Conservation (phyloP, 2,329 filamentous ascomycete species). For the Monilinia fructigena region DNA sequence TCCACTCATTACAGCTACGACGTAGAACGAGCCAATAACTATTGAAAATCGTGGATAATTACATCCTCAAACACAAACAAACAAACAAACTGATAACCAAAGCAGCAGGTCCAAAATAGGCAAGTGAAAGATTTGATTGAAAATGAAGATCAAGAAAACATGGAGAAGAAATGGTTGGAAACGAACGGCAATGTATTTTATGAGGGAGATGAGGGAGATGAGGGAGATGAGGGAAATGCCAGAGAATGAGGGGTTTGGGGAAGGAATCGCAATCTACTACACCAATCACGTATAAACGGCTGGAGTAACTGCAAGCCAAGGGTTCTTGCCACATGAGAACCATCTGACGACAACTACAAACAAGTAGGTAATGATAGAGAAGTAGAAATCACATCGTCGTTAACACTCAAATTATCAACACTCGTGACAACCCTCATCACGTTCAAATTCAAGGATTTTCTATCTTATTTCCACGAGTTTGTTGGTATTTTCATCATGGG, state of each 20-base stretch:
- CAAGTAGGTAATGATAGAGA: not conserved
- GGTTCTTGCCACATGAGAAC: constrained; percentile 6
- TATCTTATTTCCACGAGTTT: not conserved
- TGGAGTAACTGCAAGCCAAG: not conserved
- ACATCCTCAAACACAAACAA: not conserved
- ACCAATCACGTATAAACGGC: constrained; percentile 3
- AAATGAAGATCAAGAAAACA: too few species aligned
- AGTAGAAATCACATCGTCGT: not conserved
- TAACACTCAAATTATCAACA: not conserved
- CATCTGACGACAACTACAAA: not conserved
- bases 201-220: not conserved
- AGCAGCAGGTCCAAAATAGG: not conserved
- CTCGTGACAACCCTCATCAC: not conserved
- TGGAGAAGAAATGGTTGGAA: not conserved
- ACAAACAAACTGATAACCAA: not conserved
- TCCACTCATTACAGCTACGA: not conserved
- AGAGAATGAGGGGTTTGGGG: too few species aligned
- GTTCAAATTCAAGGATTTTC: not conserved
- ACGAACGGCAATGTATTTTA: too few species aligned
- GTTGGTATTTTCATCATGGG: not conserved
- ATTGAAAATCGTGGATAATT: not conserved
- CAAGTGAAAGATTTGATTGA: not conserved
- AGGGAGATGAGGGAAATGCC: too few species aligned
- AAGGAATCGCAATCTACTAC: not conserved
- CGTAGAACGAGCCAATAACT: not conserved